Evolutionary conservation across 2,329 filamentous ascomycete species (phyloP).

Genomic region (Juglanconis oblonga): DNA sequence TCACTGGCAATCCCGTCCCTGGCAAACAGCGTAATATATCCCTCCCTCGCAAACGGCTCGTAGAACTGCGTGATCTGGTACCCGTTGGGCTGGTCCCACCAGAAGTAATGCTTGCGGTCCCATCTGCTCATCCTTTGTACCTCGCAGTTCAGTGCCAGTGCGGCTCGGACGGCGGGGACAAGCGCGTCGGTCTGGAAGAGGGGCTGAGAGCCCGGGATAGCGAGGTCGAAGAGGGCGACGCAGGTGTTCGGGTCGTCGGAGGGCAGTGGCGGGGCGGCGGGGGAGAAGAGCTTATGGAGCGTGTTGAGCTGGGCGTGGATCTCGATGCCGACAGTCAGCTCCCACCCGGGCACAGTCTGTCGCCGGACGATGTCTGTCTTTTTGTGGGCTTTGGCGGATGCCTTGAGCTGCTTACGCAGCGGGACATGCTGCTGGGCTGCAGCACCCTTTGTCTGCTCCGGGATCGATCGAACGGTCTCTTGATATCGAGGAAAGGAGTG

Average conservation of each 20-base stretch:
- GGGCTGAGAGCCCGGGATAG: conserved; percentile 86
- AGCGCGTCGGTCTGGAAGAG: conserved; percentile 79
- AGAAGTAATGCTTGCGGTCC: conserved; percentile 98
- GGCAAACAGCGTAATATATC: conserved; percentile 65
- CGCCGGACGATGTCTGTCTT: conserved; percentile 44
- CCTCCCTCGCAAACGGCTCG: conserved; percentile 66
- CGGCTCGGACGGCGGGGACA: conserved; percentile 85
- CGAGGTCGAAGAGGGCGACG: conserved; percentile 83
- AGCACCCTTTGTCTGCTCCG: background rate
- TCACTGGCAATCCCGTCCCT: conserved; percentile 78
- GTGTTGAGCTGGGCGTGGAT: conserved; percentile 97
- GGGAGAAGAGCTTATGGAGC: conserved; percentile 82
- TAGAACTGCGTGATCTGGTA: conserved; percentile 99
- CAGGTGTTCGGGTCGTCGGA: conserved; percentile 76
- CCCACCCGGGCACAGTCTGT: conserved; percentile 69
- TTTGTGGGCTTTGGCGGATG: conserved; percentile 54
- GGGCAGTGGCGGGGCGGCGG: conserved; percentile 46
- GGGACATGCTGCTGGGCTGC: conserved; percentile 37
- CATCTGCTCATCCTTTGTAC: conserved; percentile 78
- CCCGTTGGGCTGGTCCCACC: conserved; percentile 93
- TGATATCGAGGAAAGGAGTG: background rate
- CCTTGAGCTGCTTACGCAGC: conserved; percentile 70
- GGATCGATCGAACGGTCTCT: background rate
- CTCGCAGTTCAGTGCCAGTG: conserved; percentile 76
- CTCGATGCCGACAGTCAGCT: conserved; percentile 93